Conservation (phyloP, 2,329 filamentous ascomycete genomes). For the Simplicillium sp. region DNA sequence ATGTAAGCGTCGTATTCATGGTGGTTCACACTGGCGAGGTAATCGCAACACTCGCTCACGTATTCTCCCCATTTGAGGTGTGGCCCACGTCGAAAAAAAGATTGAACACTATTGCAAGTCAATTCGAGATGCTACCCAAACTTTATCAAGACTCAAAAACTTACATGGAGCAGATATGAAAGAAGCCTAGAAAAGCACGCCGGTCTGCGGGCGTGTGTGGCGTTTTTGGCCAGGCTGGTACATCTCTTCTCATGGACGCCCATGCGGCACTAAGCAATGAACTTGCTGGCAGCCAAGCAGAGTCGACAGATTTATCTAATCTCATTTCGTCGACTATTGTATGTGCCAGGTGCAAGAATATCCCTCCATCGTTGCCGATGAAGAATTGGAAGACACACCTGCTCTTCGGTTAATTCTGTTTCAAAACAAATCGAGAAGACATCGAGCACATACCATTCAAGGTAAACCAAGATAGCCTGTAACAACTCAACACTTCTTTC, state of each 20-base stretch:
- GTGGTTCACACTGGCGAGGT: slow-evolving; percentile 16
- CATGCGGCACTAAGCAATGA: slow-evolving; percentile 23
- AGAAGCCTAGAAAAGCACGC: slow-evolving; percentile 28
- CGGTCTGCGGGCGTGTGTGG: slow-evolving; percentile 24
- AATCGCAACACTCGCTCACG: slow-evolving; percentile 22
- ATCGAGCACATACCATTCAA: slow-evolving; percentile 24
- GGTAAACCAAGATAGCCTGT: slow-evolving; percentile 26
- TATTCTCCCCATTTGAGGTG: slow-evolving; percentile 22
- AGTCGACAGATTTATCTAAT: slow-evolving; percentile 19
- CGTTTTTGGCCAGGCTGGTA: slow-evolving; percentile 4
- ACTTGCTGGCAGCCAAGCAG: slow-evolving; percentile 13
- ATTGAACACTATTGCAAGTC: slow-evolving; percentile 10
- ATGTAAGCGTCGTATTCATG: slow-evolving; percentile 21
- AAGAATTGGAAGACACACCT: slow-evolving; percentile 31
- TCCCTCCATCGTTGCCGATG: slow-evolving; percentile 14
- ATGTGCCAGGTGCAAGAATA: slow-evolving; percentile 16
- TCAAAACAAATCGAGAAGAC: not conserved
- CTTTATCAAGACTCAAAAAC: slow-evolving; percentile 3
- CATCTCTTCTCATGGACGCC: slow-evolving; percentile 11
- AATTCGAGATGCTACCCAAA: not conserved
- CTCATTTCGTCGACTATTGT: slow-evolving; percentile 27
- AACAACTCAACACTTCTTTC: slow-evolving; percentile 25
- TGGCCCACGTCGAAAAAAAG: slow-evolving; percentile 21
- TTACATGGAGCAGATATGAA: slow-evolving; percentile 25
- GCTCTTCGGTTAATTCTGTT: not conserved